phyloP scores from a whole-genome alignment of 2,329 filamentous ascomycete genomes.

The Penicillium brasilianum region DNA sequence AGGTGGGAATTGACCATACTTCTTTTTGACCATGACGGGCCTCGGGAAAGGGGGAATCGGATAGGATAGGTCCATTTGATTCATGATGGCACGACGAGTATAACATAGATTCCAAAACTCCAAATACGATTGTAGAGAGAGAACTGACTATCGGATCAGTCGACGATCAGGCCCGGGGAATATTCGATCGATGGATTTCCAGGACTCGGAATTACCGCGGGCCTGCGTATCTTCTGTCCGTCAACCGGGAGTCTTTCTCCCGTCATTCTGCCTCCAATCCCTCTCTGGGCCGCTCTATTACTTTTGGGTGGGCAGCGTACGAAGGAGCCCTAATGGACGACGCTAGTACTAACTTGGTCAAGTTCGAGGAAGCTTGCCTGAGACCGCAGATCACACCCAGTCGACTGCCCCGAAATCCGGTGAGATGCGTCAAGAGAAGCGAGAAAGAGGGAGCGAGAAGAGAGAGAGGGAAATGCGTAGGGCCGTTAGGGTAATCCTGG shows the following conservation, averaged over 20 bases:
- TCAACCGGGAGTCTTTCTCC: background rate
- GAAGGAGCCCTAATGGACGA: constrained; percentile 19
- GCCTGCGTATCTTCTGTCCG: background rate
- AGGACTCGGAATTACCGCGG: background rate
- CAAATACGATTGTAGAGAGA: too few relatives aligned
- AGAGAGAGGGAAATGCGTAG: background rate
- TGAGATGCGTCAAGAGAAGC: too few relatives aligned
- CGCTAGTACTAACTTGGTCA: constrained; percentile 18
- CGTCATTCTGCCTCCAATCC: background rate
- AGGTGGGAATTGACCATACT: constrained; percentile 11
- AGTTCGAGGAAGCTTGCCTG: constrained; percentile 18
- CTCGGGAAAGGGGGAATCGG: background rate
- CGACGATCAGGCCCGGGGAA: background rate
- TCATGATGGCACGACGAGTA: background rate
- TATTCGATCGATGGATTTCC: background rate
- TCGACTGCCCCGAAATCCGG: constrained; percentile 17
- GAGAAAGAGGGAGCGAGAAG: background rate
- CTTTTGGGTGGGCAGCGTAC: constrained; percentile 3
- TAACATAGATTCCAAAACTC: too few relatives aligned
- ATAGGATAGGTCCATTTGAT: too few relatives aligned
- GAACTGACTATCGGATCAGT: background rate
- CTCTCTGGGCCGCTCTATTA: background rate
- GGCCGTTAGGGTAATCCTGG: background rate
- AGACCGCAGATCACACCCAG: constrained; percentile 24
- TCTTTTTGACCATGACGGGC: constrained; percentile 5